Evolutionary conservation across 108 stramenopile genomes (phyloP), one percentile per base, ranked within the genome.

Genomic region (Cyclostephanos tholiformis): DNA sequence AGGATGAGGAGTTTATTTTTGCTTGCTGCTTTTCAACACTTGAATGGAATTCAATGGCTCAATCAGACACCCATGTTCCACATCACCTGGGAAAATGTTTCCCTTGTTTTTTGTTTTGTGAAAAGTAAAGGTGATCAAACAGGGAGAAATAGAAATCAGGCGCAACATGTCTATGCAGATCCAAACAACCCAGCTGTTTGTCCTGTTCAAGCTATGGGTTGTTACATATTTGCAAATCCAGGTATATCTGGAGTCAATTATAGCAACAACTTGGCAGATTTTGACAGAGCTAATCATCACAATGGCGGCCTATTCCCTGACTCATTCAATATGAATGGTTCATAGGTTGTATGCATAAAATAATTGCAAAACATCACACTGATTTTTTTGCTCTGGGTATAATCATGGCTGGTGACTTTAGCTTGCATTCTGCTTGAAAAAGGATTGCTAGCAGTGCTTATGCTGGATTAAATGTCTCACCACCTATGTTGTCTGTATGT

Each of bases 381-480:
- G 19, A 25, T 12, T 62, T 72, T 63, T 13, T 7, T 10, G 26
- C 7, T 63, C 14, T 72, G 9, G 71, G 71, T n/a, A n/a, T n/a
- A 51, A 39, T 72, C 27, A 6, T 12, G 19, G 16, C 16, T 29
- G 71, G 63, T 23, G 61, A 63, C 52, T 32, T 72, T 10, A 62
- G 71, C 25, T 63, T 49, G n/a, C 71, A 72, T 51, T 72, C 63
- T 12, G 60, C 57, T n/a, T 14, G 69, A 36, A 71, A 71, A 61
- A 58, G 69, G 12, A 56, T 22, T 6, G 25, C 30, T 20, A 71
- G 56, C 38, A 7, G n/a, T 5, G 39, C 39, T 23, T 19, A n/a
- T 22, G 69, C 69, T 61, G 69, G 69, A 6, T 32, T 38, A n/a
- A 71, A 56, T 36, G 69, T 71, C 26, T 71, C 69, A 19, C 59